These are phyloP conservation scores for Stagonosporopsis cucurbitacearum DNA, from an alignment of 2,329 filamentous ascomycete species.

Conservation along the genomic window DNA sequence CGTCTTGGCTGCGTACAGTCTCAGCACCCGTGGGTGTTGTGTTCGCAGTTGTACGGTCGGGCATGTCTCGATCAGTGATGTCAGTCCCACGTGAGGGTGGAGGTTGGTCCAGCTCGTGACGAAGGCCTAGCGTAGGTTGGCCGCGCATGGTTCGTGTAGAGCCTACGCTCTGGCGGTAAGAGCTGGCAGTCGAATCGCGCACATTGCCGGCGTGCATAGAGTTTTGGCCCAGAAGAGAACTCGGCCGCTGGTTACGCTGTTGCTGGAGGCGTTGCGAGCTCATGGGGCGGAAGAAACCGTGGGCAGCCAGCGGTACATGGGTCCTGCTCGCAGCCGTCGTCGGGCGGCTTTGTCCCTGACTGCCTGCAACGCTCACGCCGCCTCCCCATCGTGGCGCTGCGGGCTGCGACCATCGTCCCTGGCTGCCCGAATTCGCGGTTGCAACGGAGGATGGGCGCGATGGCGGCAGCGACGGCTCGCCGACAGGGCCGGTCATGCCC, in stretches of 20 bases:
- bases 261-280: slow-evolving; percentile 94
- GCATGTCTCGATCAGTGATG: slow-evolving; percentile 74
- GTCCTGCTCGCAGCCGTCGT: slow-evolving; percentile 76
- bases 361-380: slow-evolving; percentile 51
- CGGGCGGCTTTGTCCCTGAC: slow-evolving; percentile 55
- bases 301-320: slow-evolving; percentile 87
- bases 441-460: slow-evolving; percentile 54
- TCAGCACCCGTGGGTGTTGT: slow-evolving; percentile 71
- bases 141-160: slow-evolving; percentile 45
- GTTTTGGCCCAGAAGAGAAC: slow-evolving; percentile 44
- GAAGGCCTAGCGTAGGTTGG: slow-evolving; percentile 39
- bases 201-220: slow-evolving; percentile 42
- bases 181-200: slow-evolving; percentile 41
- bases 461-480: slow-evolving; percentile 57
- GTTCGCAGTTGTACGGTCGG: slow-evolving; percentile 74
- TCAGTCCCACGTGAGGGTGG: slow-evolving; percentile 80
- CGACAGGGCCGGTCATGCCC: slow-evolving; percentile 54
- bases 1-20: slow-evolving; percentile 69
- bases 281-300: slow-evolving; percentile 95
- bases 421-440: slow-evolving; percentile 48
- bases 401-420: slow-evolving; percentile 60
- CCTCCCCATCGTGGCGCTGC: slow-evolving; percentile 62
- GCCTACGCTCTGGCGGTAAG: slow-evolving; percentile 48
- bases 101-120: slow-evolving; percentile 50
- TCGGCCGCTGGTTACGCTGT: slow-evolving; percentile 71